Percentiles rank a stretch among this genome's conserved stretches.
These are phyloP conservation scores for Sporopachydermia quercuum DNA, from an alignment of 805 yeast species.

Conservation along the genomic window DNA sequence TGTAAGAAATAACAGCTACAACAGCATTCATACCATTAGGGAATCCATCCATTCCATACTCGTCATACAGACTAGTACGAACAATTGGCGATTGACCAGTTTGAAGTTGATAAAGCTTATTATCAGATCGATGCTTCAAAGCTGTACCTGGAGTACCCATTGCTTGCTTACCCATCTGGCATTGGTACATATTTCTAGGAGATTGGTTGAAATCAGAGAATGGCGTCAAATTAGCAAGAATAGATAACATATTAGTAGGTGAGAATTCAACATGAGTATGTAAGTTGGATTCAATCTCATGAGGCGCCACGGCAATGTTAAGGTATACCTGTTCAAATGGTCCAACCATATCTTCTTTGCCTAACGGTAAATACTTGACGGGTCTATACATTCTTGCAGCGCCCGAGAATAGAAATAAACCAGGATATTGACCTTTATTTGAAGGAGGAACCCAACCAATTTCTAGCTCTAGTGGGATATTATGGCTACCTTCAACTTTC, in stretches of 20 bases:
- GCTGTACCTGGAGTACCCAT: slow-evolving; percentile 99
- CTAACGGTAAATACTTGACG: slow-evolving; percentile 77
- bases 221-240: slow-evolving; percentile 93
- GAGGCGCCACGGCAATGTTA: slow-evolving; percentile 90
- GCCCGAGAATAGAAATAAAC: slow-evolving; percentile 82
- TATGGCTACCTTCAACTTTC: slow-evolving; percentile 73
- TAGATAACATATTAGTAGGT: slow-evolving; percentile 89
- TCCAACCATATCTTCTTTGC: slow-evolving; percentile 76
- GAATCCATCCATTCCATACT: slow-evolving; percentile 95
- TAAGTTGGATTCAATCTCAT: slow-evolving; percentile 64
- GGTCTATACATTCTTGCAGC: slow-evolving; percentile 94
- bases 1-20: slow-evolving; percentile 95
- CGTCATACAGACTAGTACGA: slow-evolving; percentile 83
- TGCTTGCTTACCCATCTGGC: slow-evolving; percentile 99
- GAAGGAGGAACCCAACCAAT: slow-evolving; percentile 96
- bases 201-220: slow-evolving; percentile 98
- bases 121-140: slow-evolving; percentile 79
- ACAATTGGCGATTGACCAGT: slow-evolving; percentile 96
- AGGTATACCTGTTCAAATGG: slow-evolving; percentile 97
- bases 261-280: slow-evolving; percentile 91
- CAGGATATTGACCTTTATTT: slow-evolving; percentile 92
- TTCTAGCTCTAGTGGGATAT: slow-evolving; percentile 78
- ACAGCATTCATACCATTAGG: slow-evolving; percentile 98
- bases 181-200: slow-evolving; percentile 98
- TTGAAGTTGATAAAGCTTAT: slow-evolving; percentile 84